phyloP scores from a whole-genome alignment of 805 yeast species.

The Jamesozyma spencerorum region DNA sequence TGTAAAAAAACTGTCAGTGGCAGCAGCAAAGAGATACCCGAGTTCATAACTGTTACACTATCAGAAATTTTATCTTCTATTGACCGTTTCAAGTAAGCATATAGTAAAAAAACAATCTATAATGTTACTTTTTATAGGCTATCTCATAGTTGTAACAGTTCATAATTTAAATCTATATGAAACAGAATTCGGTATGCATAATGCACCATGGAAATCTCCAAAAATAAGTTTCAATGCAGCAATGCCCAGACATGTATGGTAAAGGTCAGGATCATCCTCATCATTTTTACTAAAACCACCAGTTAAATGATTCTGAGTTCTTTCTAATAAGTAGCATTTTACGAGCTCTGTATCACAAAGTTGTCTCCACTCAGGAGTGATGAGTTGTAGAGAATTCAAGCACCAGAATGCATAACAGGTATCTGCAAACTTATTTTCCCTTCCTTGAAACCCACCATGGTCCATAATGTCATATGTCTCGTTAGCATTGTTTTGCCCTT shows the following conservation, averaged over 20 bases:
- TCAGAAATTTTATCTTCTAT: not conserved
- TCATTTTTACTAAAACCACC: conserved; percentile 78
- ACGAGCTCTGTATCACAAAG: conserved; percentile 22
- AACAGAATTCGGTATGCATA: conserved; percentile 22
- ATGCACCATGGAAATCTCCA: conserved; percentile 22
- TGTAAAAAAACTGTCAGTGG: conserved; percentile 1
- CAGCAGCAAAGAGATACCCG: not conserved
- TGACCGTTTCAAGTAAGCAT: not conserved
- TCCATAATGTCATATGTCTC: conserved; percentile 39
- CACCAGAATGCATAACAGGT: conserved; percentile 89
- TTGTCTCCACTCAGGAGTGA: conserved; percentile 24
- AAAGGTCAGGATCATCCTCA: conserved; percentile 58
- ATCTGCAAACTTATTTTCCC: conserved; percentile 76
- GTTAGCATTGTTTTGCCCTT: conserved; percentile 18
- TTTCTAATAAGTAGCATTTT: conserved; percentile 37
- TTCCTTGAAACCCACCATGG: conserved; percentile 76
- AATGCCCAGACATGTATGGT: conserved; percentile 55
- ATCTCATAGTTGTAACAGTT: no score
- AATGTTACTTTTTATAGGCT: no score
- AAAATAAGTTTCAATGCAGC: conserved; percentile 40
- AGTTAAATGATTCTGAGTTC: conserved; percentile 50
- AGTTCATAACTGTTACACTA: not conserved
- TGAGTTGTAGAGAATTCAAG: conserved; percentile 44
- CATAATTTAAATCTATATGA: conserved; percentile 1
- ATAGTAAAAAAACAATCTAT: not conserved